Conservation (phyloP, 1,284 basidiomycete genomes). For the Violaceomyces palustris region DNA sequence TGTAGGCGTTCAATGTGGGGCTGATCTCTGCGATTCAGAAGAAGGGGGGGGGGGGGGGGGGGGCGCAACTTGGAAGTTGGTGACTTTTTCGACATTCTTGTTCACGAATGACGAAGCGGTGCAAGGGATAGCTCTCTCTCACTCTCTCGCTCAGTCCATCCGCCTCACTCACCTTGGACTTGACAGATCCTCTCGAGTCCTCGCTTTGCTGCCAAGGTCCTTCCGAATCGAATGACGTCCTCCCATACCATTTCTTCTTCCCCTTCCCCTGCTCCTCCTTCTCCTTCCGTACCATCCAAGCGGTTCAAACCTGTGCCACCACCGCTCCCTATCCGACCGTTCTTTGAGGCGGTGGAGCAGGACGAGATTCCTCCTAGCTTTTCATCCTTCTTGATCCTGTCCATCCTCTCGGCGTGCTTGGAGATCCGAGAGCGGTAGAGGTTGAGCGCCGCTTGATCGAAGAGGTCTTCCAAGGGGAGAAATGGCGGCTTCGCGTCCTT, state of each 20-base stretch:
- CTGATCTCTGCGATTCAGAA: too few species aligned
- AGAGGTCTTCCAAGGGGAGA: conserved; percentile 1
- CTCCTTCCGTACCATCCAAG: too few species aligned
- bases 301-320: not conserved
- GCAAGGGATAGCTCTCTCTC: too few species aligned
- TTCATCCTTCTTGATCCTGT: not conserved
- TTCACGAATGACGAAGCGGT: not conserved
- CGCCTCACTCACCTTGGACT: conserved; percentile 24
- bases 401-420: not conserved
- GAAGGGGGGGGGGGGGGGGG: too few species aligned
- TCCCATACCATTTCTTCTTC: conserved; percentile 13
- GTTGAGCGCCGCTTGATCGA: not conserved
- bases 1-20: too few species aligned
- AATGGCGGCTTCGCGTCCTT: not conserved
- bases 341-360: not conserved
- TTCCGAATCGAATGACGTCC: conserved; percentile 14
- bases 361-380: not conserved
- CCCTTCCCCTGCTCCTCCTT: not conserved
- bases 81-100: conserved; percentile 17
- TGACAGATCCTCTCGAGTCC: conserved; percentile 12
- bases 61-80: too few species aligned
- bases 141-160: too few species aligned
- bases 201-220: not conserved
- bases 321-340: not conserved
- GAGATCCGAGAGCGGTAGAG: too few species aligned